These are phyloP conservation scores for Fusarium sulawesiense DNA, from an alignment of 2,329 filamentous ascomycete species.

Conservation along the genomic window DNA sequence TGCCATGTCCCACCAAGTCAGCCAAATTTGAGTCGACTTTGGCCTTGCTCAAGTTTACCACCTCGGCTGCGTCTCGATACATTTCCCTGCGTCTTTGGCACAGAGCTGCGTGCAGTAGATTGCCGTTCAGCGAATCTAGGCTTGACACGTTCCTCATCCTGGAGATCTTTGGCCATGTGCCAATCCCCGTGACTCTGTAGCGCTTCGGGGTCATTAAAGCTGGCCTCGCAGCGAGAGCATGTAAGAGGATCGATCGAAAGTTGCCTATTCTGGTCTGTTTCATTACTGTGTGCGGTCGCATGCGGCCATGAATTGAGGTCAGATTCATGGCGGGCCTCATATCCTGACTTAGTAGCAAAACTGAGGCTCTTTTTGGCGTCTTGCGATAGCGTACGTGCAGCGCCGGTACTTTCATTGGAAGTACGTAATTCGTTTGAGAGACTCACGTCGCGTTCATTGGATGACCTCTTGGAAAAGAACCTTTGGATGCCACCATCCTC, in stretches of 20 bases:
- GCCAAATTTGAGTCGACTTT: slow-evolving; percentile 70
- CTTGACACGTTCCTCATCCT: slow-evolving; percentile 69
- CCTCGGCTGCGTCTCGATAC: slow-evolving; percentile 56
- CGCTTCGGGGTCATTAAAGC: slow-evolving; percentile 67
- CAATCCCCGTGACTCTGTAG: slow-evolving; percentile 87
- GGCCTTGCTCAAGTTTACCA: slow-evolving; percentile 64
- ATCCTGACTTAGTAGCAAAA: slow-evolving; percentile 11
- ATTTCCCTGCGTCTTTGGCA: slow-evolving; percentile 50
- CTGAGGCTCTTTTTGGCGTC: slow-evolving; percentile 20
- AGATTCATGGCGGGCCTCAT: slow-evolving; percentile 36
- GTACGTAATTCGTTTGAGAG: slow-evolving; percentile 34
- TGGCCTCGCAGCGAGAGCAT: slow-evolving; percentile 74
- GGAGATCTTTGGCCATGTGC: slow-evolving; percentile 91
- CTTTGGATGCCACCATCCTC: slow-evolving; percentile 65
- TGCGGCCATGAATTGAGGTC: slow-evolving; percentile 13
- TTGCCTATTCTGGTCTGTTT: slow-evolving; percentile 44
- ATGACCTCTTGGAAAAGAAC: slow-evolving; percentile 64
- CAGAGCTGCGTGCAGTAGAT: slow-evolving; percentile 48
- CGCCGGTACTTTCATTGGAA: neutral
- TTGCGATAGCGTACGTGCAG: slow-evolving; percentile 8
- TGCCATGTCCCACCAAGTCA: slow-evolving; percentile 48
- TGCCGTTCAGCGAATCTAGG: slow-evolving; percentile 56
- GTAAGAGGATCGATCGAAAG: slow-evolving; percentile 53
- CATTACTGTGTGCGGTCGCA: slow-evolving; percentile 30
- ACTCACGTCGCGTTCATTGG: slow-evolving; percentile 45